Evolutionary conservation across 306 rosid species (phyloP).

Genomic region (Cucumis hystrix): DNA sequence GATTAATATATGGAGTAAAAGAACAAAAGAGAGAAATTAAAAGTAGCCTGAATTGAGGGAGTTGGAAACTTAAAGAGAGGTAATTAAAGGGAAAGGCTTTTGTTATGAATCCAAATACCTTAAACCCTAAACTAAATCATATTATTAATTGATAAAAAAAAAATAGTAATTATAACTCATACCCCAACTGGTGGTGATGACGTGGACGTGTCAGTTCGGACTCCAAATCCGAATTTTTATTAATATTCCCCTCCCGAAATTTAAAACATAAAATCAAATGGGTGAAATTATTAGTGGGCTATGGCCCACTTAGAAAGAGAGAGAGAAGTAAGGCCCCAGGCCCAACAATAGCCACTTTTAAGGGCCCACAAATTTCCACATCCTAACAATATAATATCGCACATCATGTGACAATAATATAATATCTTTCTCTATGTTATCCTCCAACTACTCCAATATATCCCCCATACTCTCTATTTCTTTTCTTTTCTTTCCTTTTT

Average conservation of each 20-base stretch:
- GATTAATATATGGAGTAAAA: too few relatives aligned
- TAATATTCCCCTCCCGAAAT: not conserved
- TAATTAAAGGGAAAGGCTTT: too few relatives aligned
- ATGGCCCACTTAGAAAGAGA: constrained; percentile 10
- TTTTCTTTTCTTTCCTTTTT: too few relatives aligned
- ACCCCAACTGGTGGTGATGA: not conserved
- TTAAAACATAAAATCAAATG: too few relatives aligned
- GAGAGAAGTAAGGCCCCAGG: not conserved
- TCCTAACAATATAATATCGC: not conserved
- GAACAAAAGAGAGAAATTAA: too few relatives aligned
- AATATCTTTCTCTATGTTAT: not conserved
- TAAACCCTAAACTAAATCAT: too few relatives aligned
- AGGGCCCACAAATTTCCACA: not conserved
- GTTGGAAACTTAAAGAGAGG: too few relatives aligned
- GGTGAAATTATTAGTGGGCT: not conserved
- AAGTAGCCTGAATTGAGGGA: too few relatives aligned
- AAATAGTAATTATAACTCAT: too few relatives aligned
- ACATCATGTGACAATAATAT: not conserved
- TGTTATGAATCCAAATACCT: too few relatives aligned
- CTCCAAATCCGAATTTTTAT: not conserved
- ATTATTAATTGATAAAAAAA: too few relatives aligned
- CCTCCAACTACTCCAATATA: not conserved
- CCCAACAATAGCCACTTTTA: not conserved
- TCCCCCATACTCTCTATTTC: not conserved
- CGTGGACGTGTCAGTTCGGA: not conserved